These are phyloP conservation scores for Taxillus chinensis DNA, from an alignment of 164 flowering plant species.

Conservation along the genomic window DNA sequence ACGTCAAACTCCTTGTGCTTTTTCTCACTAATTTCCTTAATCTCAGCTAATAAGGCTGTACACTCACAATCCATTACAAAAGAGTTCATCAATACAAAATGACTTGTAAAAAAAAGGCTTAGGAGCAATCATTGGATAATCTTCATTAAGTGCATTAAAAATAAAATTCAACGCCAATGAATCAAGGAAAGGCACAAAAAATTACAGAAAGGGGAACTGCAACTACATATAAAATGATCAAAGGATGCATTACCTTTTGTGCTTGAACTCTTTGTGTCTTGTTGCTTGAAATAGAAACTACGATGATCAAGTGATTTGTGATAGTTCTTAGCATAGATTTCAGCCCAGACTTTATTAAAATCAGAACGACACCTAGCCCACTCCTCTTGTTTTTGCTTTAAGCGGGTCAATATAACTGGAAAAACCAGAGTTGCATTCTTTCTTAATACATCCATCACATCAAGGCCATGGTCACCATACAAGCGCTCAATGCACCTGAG, in stretches of 20 bases:
- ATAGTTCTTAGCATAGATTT: slow-evolving; percentile 76
- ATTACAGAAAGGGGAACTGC: no score
- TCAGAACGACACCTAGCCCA: slow-evolving; percentile 87
- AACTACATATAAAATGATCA: no score
- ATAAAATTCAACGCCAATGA: no score
- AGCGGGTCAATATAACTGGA: slow-evolving; percentile 75
- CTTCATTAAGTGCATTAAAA: no score
- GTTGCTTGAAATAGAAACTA: slow-evolving; percentile 98
- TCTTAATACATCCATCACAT: slow-evolving; percentile 80
- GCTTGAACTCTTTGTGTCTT: slow-evolving; percentile 90
- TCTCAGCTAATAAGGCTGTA: slow-evolving; percentile 74
- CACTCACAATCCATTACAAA: not conserved
- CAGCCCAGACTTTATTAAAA: slow-evolving; percentile 94
- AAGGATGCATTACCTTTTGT: slow-evolving; percentile 53
- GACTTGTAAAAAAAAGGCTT: no score
- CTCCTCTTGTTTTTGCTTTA: slow-evolving; percentile 96
- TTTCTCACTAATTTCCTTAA: slow-evolving; percentile 80
- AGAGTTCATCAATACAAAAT: not conserved
- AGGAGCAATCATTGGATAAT: not conserved
- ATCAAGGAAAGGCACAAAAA: no score
- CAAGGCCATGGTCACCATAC: slow-evolving; percentile 96
- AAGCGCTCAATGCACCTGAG: slow-evolving; percentile 88
- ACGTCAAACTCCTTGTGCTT: slow-evolving; percentile 69
- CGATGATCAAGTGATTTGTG: slow-evolving; percentile 95
- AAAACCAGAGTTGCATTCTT: slow-evolving; percentile 76